Percentiles rank a stretch among this genome's conserved stretches.
Evolutionary conservation across 257 asterid genomes (phyloP).

Genomic region (Cynanchum wilfordii): DNA sequence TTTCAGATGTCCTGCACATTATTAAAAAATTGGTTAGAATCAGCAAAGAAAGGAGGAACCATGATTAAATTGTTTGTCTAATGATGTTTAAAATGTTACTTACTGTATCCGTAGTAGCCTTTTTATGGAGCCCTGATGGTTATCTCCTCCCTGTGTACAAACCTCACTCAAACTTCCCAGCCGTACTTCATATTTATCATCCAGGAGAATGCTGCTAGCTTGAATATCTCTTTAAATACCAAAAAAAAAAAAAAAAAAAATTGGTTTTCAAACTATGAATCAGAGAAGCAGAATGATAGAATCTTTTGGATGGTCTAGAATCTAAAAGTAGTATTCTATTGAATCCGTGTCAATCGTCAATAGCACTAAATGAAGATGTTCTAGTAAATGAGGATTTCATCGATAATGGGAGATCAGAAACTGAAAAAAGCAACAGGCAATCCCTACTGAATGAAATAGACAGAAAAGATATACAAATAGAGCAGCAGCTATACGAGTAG

Average conservation of each 20-base stretch:
- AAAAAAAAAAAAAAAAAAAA: constrained; percentile 9
- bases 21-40: constrained; percentile 7
- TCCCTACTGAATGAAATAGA: neutral
- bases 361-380: neutral
- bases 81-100: constrained; percentile 15
- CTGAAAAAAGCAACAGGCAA: neutral
- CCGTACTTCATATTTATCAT: constrained; percentile 68
- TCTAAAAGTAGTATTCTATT: neutral
- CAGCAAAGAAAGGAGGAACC: neutral
- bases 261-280: neutral
- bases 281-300: neutral
- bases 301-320: neutral
- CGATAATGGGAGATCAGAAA: neutral
- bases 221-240: constrained; percentile 56
- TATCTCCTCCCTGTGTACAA: constrained; percentile 35
- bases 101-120: constrained; percentile 53
- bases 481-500: neutral
- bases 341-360: neutral
- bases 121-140: constrained; percentile 36
- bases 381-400: neutral
- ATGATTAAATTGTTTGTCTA: neutral
- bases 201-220: constrained; percentile 80
- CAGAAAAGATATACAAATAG: neutral
- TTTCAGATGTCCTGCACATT: constrained; percentile 49
- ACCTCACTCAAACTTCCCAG: constrained; percentile 69